Evolutionary conservation across 345 rosid species (phyloP).

Genomic region (Combretum micranthum): DNA sequence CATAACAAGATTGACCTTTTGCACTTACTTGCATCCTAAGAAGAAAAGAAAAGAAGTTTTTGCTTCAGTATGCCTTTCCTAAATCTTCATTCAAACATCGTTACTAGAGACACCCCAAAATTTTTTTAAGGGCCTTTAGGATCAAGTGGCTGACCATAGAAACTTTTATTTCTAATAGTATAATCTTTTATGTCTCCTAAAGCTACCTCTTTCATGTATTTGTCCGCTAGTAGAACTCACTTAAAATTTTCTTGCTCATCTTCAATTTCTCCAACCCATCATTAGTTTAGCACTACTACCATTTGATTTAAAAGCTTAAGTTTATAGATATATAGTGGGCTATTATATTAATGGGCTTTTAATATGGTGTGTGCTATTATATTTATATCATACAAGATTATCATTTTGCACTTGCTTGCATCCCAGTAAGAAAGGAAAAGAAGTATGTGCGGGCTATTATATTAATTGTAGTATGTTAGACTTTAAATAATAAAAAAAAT

Average conservation of each 20-base stretch:
- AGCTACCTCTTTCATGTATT: conserved; percentile 44
- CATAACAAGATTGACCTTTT: conserved; percentile 28
- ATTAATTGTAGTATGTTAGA: too few relatives aligned
- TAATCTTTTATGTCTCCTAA: conserved; percentile 50
- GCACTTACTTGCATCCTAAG: conserved; percentile 38
- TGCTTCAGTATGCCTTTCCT: background rate
- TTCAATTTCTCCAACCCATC: too few relatives aligned
- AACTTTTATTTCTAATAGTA: conserved; percentile 20
- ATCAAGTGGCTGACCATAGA: conserved; percentile 27
- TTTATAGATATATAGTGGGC: too few relatives aligned
- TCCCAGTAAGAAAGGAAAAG: too few relatives aligned
- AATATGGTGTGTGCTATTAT: too few relatives aligned
- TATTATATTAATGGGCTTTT: too few relatives aligned
- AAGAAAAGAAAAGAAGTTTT: background rate
- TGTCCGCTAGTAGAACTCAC: conserved; percentile 43
- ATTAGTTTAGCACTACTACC: too few relatives aligned
- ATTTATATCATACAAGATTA: too few relatives aligned
- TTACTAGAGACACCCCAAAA: conserved; percentile 9
- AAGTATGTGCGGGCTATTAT: too few relatives aligned
- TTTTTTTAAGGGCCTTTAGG: conserved; percentile 11
- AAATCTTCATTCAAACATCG: conserved; percentile 4
- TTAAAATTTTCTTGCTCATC: conserved; percentile 52
- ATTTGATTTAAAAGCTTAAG: too few relatives aligned
- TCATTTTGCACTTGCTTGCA: too few relatives aligned
- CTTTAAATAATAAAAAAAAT: too few relatives aligned